These are phyloP conservation scores for Neurospora discreta DNA, from an alignment of 495 filamentous ascomycete genomes.

Conservation along the genomic window DNA sequence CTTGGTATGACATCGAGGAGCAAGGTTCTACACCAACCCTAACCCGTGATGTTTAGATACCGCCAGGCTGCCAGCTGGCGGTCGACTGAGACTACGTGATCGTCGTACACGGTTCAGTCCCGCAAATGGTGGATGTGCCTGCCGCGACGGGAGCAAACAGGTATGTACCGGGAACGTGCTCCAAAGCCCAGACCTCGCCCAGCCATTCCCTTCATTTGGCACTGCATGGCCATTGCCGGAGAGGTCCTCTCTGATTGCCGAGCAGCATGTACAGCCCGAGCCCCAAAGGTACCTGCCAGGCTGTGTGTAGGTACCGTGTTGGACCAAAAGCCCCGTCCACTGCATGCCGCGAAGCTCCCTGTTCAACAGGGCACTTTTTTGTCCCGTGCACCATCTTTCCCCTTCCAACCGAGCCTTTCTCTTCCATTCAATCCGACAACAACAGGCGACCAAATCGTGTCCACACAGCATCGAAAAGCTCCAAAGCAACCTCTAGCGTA, in stretches of 20 bases:
- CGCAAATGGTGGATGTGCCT: background rate
- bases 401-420: background rate
- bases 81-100: background rate
- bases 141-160: background rate
- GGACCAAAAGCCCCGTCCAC: background rate
- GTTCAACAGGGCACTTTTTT: background rate
- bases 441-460: background rate
- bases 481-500: background rate
- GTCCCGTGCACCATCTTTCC: background rate
- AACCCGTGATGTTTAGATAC: background rate
- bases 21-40: background rate
- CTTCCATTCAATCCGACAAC: background rate
- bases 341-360: background rate
- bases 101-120: background rate
- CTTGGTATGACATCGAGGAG: background rate
- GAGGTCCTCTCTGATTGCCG: background rate
- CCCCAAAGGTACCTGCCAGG: background rate
- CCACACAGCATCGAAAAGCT: background rate
- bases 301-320: background rate
- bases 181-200: background rate
- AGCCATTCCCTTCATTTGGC: background rate
- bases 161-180: background rate
- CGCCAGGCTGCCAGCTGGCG: background rate
- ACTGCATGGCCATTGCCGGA: background rate
- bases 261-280: too few relatives aligned